Percentiles rank a stretch among this genome's conserved stretches.
These are phyloP conservation scores for Dothistroma pini DNA, from an alignment of 2,329 filamentous ascomycete species.

Conservation along the genomic window DNA sequence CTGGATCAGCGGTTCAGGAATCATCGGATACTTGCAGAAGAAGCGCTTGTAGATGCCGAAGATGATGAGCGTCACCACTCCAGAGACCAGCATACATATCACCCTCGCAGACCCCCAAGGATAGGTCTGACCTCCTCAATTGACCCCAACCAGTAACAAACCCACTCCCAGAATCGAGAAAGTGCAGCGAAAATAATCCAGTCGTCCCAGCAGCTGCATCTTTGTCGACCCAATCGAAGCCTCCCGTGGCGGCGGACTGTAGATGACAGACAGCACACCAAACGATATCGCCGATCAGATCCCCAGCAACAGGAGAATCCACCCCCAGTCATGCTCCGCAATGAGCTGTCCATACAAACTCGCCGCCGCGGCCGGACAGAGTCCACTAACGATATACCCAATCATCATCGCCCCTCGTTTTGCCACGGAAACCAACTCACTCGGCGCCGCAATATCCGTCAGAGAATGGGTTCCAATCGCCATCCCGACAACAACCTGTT, in stretches of 20 bases:
- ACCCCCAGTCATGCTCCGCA: conserved; percentile 49
- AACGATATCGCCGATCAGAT: conserved; percentile 53
- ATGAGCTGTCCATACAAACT: conserved; percentile 60
- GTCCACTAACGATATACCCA: conserved; percentile 55
- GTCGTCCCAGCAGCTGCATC: conserved; percentile 41
- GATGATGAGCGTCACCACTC: conserved; percentile 20
- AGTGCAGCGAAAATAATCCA: conserved; percentile 51
- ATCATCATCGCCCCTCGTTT: conserved; percentile 63
- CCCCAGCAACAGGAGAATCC: conserved; percentile 50
- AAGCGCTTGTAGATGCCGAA: conserved; percentile 25
- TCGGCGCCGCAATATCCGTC: conserved; percentile 55
- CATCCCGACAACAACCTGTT: conserved; percentile 5
- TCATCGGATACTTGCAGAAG: conserved; percentile 29
- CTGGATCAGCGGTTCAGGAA: conserved; percentile 25
- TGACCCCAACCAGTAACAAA: conserved; percentile 45
- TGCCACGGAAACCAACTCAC: conserved; percentile 61
- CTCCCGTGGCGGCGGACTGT: conserved; percentile 50
- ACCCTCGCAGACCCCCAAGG: conserved; percentile 22
- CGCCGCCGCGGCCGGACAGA: conserved; percentile 58
- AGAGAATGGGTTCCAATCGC: conserved; percentile 14
- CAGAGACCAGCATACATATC: conserved; percentile 23
- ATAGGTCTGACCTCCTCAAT: conserved; percentile 13
- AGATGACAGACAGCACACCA: conserved; percentile 48
- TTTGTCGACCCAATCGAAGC: conserved; percentile 36
- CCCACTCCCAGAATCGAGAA: conserved; percentile 49